Evolutionary conservation across 1,284 basidiomycete genomes (phyloP), one percentile per base, ranked within the genome.

Genomic region (Puccinia novopanici): DNA sequence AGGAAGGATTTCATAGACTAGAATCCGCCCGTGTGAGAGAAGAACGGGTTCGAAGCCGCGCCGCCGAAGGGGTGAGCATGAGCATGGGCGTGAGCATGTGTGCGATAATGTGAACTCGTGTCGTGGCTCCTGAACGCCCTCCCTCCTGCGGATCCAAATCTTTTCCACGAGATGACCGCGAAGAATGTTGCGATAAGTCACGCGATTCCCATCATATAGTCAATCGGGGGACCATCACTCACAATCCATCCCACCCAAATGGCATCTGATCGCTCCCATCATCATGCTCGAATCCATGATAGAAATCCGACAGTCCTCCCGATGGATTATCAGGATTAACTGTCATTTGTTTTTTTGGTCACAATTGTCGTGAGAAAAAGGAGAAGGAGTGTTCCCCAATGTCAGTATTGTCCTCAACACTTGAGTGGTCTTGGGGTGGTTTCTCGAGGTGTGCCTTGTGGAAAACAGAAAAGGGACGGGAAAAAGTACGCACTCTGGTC

Each of bases 291-390:
- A 67, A 67, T 15, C 63, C 54, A 12, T 27, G 8, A 42, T 30
- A 37, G 4, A 75, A 34, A 52, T 30, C 55, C 13, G 59, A 13
- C 50, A n/a, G 2, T 17, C 42, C 54, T 50, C 42, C 57, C 10
- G 40, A 22, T 3, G 74, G 74, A 54, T 75, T 54, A 65, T 75
- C 57, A 4, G 74, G 74, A 63, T 75, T 42, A 40, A 75, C 74
- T 75, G 50, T 40, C 3, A 27, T 42, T 15, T 52, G 15, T 50
- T 70, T 45, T 10, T 57, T 17, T 65, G 34, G 59, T 30, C 10
- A 30, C n/a, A n/a, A 65, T 22, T 8, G 42, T 45, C 15, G 6
- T 40, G 10, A 13, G 19, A 68, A 68, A 68, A 50, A 68, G 6
- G 3, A n/a, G n/a, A n/a, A 27, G 37, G 54, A 34, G 52, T 30